Evolutionary conservation across 2,329 filamentous ascomycete species (phyloP).

Genomic region (Xylariomycetidae sp.): DNA sequence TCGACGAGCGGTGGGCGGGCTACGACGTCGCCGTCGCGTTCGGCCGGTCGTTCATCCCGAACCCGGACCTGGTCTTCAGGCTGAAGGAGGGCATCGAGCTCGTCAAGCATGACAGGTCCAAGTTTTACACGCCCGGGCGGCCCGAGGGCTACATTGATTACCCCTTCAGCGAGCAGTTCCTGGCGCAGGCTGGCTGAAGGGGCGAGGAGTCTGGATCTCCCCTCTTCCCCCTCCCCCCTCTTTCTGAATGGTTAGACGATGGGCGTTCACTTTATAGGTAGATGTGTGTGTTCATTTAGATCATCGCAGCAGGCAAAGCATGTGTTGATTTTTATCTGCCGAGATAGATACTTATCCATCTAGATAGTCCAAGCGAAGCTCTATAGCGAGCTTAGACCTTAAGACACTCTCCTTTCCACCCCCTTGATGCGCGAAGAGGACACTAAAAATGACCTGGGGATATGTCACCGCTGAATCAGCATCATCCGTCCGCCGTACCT

Average conservation of each 20-base stretch:
- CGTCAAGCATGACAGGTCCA: constrained; percentile 37
- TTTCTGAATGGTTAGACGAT: too few species aligned
- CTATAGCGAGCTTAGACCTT: too few species aligned
- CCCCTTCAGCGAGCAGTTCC: constrained; percentile 13
- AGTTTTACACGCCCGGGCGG: constrained; percentile 33
- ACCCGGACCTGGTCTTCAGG: constrained; percentile 42
- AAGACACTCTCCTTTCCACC: too few species aligned
- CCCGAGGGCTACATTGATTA: constrained; percentile 18
- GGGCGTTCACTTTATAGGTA: too few species aligned
- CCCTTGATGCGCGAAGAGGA: too few species aligned
- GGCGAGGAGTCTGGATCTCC: not conserved
- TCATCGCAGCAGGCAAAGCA: too few species aligned
- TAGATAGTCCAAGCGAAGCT: not conserved
- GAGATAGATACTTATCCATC: not conserved
- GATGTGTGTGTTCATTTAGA: too few species aligned
- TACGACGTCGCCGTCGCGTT: constrained; percentile 42
- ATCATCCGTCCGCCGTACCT: too few species aligned
- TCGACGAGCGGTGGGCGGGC: constrained; percentile 35
- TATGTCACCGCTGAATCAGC: too few species aligned
- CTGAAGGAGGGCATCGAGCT: constrained; percentile 37
- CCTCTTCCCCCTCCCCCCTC: not conserved
- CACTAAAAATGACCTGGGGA: too few species aligned
- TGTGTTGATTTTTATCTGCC: too few species aligned
- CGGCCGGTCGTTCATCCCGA: constrained; percentile 44
- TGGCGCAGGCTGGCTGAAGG: not conserved